phyloP scores from a whole-genome alignment of 352 stramenopile genomes.

The Pythium dissimile region DNA sequence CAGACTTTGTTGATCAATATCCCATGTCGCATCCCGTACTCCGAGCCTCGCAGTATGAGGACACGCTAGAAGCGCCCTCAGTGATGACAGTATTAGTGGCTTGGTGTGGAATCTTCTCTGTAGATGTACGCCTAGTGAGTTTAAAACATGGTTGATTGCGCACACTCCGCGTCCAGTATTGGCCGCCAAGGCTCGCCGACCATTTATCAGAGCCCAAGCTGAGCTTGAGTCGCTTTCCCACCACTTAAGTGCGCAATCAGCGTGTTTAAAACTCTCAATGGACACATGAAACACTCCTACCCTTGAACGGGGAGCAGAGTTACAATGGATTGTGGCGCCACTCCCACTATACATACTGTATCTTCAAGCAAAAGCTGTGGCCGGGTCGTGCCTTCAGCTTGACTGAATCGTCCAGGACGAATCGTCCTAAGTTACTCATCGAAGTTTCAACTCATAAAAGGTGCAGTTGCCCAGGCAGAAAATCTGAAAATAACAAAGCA shows the following conservation, averaged over 20 bases:
- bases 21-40: too few relatives aligned
- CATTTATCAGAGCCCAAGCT: too few relatives aligned
- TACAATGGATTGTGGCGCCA: conserved; percentile 3
- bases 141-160: background rate
- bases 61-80: too few relatives aligned
- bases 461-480: background rate
- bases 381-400: background rate
- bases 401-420: background rate
- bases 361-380: conserved; percentile 10
- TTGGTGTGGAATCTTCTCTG: background rate
- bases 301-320: background rate
- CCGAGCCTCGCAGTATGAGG: too few relatives aligned
- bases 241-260: too few relatives aligned
- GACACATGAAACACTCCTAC: background rate
- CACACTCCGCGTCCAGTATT: too few relatives aligned
- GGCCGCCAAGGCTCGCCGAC: too few relatives aligned
- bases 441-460: background rate
- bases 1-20: too few relatives aligned
- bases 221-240: too few relatives aligned
- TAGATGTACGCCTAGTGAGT: background rate
- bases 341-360: conserved; percentile 19
- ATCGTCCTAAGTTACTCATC: background rate
- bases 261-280: background rate
- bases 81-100: too few relatives aligned
- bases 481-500: too few relatives aligned